Conservation (phyloP, 2,329 filamentous ascomycete genomes). For the Hypoxylon sp. region DNA sequence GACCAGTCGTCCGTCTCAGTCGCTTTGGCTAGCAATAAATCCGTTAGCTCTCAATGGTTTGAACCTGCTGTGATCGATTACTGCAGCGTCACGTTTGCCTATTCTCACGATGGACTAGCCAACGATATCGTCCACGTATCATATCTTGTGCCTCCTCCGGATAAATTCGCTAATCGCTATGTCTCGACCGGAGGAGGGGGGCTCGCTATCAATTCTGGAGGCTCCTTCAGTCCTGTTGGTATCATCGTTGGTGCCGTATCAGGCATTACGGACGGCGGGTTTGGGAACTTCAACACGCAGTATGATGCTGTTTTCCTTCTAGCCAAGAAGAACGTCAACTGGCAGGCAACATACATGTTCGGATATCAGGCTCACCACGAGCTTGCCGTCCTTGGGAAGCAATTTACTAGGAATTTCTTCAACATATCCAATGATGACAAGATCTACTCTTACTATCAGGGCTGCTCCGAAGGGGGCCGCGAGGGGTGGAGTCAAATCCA, state of each 20-base stretch:
- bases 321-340: conserved; percentile 56
- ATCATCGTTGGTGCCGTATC: conserved; percentile 59
- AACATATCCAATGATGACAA: conserved; percentile 46
- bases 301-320: conserved; percentile 55
- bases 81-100: conserved; percentile 46
- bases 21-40: conserved; percentile 51
- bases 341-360: conserved; percentile 54
- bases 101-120: conserved; percentile 42
- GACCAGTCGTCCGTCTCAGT: conserved; percentile 48
- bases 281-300: conserved; percentile 59
- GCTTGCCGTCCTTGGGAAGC: conserved; percentile 57
- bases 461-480: conserved; percentile 66
- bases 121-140: conserved; percentile 44
- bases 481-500: conserved; percentile 64
- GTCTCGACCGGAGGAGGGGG: conserved; percentile 54
- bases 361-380: conserved; percentile 55
- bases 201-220: conserved; percentile 52
- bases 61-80: conserved; percentile 40
- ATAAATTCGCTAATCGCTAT: conserved; percentile 45
- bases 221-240: conserved; percentile 49
- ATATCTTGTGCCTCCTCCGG: conserved; percentile 43
- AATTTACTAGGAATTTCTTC: conserved; percentile 58
- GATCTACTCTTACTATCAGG: conserved; percentile 64
- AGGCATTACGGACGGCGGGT: conserved; percentile 64
- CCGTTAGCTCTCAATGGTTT: conserved; percentile 49